Base-by-base conservation (phyloP, 2,329 filamentous ascomycete genomes). In the Zasmidium cellare region DNA sequence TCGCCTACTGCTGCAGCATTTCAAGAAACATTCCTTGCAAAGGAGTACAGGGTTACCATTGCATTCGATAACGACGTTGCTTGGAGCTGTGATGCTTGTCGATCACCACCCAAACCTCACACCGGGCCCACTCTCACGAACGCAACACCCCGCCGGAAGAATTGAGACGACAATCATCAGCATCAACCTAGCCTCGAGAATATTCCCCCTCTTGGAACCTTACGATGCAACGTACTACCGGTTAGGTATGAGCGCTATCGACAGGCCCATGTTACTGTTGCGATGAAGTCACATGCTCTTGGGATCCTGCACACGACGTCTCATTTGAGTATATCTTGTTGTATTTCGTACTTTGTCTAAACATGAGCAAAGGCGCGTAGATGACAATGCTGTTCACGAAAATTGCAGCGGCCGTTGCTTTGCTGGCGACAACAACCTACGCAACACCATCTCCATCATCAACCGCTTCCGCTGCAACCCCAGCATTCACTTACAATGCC, bases 91-190 rank as follows among this genome's bases (percentile, higher is more conserved):
- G 11, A 28, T 28, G 25, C 6, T 11, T n/a, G 35, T 41, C 35
- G 35, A 41, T 41, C 35, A 41, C 35, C n/a, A 41, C 16, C 35
- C 35, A 6, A 41, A 9, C 5, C 35, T 41, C 35, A 41, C 16
- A 14, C 35, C 35, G 20, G 45, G 35, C 46, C 53, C 53, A 25
- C 53, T 53, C 16, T 25, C 51, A 46, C 52, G 31, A 25, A 38
- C 51, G 47, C 48, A 56, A 56, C 47, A 52, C 54, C 48, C 54
- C 54, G 54, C 54, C 54, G 48, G 54, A 56, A 23, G 45, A 56
- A 45, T 41, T 52, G 22, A 24, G 9, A 38, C 54, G 35, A 9
- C 16, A 3, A 16, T 41, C 35, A 41, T 51, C 35, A 48, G 24
- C 31, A 23, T 23, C 47, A 28, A 5, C 35, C 31, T 24, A 12